Evolutionary conservation across 805 yeast species (phyloP), one percentile per base, ranked within the genome.

Genomic region (Myxozyma monticola): DNA sequence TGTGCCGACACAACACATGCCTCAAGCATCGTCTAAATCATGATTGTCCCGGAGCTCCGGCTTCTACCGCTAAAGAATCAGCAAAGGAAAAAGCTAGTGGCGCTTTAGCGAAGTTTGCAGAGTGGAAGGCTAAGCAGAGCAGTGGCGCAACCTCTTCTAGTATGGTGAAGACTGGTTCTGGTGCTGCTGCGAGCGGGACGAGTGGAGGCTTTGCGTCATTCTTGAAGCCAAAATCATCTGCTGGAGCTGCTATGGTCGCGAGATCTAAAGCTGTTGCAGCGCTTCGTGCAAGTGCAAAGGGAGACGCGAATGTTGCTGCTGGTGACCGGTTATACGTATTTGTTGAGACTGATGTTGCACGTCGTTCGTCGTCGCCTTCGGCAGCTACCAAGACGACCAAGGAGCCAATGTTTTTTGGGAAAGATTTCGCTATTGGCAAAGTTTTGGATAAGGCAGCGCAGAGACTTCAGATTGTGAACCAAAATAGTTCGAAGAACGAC

Each of bases 391-490:
- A 24, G 17, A 35, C 29, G 10, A 26, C 37, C 6, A 35, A 37
- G 20, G 51, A 39, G 17, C 70, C 76, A 0, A 60, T 79, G 17
- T 82, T 62, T 62, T 74, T 80, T 12, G 78, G 79, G 15, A 76
- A 73, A 49, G 66, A 72, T 25, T 81, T 85, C 84, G 78, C 81
- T 0, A 74, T 80, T 28, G 87, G 87, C 1, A 66, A 80, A 47
- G 74, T 79, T 15, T 62, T 82, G 29, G 87, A 81, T 62, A 71
- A 73, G 21, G 71, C 77, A 5, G 75, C 84, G 7, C 76, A 73
- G 25, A 60, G 68, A 33, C 63, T 79, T 49, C 72, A 69, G 47
- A 73, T 82, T 12, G 66, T 66, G 43, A 81, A 81, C 62, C 63
- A 64, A 29, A 81, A 81, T 58, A 49, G 47, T 21, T 35, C 48